Conservation (phyloP, 2,329 filamentous ascomycete genomes). For the Pseudogymnoascus pannorum region DNA sequence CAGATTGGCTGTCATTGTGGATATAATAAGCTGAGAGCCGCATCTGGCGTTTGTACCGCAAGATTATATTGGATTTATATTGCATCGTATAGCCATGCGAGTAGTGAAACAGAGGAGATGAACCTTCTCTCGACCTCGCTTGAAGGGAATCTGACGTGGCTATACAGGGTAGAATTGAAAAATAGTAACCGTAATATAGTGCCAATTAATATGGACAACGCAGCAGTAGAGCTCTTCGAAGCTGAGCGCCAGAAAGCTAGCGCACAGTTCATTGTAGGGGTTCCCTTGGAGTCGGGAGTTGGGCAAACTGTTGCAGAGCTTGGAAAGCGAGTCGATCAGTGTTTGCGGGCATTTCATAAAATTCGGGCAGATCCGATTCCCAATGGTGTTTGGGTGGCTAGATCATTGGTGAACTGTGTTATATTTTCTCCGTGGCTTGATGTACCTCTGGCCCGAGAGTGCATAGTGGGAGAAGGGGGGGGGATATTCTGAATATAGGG, state of each 20-base stretch:
- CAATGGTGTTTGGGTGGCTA: neutral
- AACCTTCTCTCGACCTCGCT: neutral
- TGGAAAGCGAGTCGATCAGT: neutral
- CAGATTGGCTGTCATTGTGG: constrained; percentile 1
- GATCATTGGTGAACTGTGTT: neutral
- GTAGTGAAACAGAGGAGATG: neutral
- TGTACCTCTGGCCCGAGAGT: neutral
- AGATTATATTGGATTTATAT: constrained; percentile 1
- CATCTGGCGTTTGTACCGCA: neutral
- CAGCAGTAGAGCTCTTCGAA: neutral
- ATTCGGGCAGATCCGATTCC: neutral
- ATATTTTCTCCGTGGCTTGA: neutral
- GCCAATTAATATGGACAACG: neutral
- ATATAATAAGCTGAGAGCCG: neutral
- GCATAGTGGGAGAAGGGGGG: too few relatives aligned
- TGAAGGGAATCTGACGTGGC: neutral
- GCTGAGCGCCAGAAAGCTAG: neutral
- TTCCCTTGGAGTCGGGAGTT: neutral
- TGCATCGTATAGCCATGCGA: neutral
- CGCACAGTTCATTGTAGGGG: neutral
- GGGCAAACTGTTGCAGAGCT: neutral
- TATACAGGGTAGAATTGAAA: neutral
- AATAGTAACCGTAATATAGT: neutral
- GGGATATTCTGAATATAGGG: too few relatives aligned
- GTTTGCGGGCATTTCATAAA: neutral